Percentiles rank a stretch among this genome's conserved stretches.
Conservation (phyloP, 1,284 basidiomycete species). For the Neolentinus lepideus region DNA sequence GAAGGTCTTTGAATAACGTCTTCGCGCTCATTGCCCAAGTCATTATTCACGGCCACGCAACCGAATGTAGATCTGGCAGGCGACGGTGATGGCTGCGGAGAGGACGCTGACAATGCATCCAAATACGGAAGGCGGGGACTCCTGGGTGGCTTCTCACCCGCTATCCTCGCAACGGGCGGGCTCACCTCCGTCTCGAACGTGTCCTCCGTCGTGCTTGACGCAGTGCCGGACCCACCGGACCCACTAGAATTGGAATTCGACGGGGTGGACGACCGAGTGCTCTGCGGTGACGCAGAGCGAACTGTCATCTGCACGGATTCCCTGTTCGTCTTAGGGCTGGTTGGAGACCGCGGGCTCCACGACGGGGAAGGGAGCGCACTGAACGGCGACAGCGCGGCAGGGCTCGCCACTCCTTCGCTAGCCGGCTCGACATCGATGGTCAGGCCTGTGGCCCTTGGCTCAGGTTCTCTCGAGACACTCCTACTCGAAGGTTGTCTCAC, state of each 20-base stretch:
- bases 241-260: background rate
- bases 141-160: conserved; percentile 10
- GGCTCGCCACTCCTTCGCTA: background rate
- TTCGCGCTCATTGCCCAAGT: background rate
- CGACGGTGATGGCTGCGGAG: conserved; percentile 6
- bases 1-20: conserved; percentile 16
- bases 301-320: background rate
- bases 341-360: background rate
- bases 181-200: conserved; percentile 3
- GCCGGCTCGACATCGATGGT: background rate
- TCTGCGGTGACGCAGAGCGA: background rate
- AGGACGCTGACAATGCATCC: conserved; percentile 5
- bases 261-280: background rate
- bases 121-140: conserved; percentile 9
- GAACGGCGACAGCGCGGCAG: background rate
- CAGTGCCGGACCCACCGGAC: background rate
- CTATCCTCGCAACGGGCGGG: conserved; percentile 5
- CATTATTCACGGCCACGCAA: conserved; percentile 4
- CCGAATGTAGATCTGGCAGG: conserved; percentile 9
- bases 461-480: background rate
- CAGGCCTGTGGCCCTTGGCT: background rate
- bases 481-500: background rate
- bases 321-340: background rate
- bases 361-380: background rate
- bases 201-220: background rate